Conservation (phyloP, 192 early-diverging fungal genomes). For the Backusella tuberculispora region DNA sequence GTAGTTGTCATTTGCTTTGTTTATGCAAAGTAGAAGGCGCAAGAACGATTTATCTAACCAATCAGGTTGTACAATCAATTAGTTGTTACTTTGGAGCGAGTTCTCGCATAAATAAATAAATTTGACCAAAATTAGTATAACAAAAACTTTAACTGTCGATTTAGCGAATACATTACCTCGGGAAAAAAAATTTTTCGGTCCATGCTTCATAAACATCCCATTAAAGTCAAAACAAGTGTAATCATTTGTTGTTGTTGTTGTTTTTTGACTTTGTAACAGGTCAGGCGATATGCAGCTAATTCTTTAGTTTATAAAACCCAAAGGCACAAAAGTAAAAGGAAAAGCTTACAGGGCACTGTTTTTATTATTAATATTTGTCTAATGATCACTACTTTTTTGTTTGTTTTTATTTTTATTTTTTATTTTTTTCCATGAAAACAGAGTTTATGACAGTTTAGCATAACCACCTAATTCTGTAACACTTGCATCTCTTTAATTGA, state of each 20-base stretch:
- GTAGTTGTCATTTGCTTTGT: neutral
- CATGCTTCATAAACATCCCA: neutral
- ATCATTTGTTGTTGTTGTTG: neutral
- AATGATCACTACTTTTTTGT: constrained; percentile 13
- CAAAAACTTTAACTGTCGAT: constrained; percentile 5
- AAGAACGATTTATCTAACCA: neutral
- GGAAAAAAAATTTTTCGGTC: constrained; percentile 5
- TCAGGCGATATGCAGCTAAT: neutral
- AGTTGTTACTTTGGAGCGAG: neutral
- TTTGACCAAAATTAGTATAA: constrained; percentile 6
- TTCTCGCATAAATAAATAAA: constrained; percentile 9
- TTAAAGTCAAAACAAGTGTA: neutral
- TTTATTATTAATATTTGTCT: neutral
- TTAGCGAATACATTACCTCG: neutral
- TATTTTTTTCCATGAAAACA: neutral
- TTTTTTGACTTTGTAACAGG: neutral
- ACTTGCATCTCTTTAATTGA: neutral
- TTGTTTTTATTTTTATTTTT: neutral
- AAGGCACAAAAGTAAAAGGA: neutral
- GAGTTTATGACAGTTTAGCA: constrained; percentile 16
- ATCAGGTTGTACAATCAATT: neutral
- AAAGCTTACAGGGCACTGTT: neutral
- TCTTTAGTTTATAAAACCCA: constrained; percentile 8
- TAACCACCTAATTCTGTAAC: neutral
- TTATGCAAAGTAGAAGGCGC: constrained; percentile 6